Conservation (phyloP, 345 rosid genomes). For the Triadica sebifera region DNA sequence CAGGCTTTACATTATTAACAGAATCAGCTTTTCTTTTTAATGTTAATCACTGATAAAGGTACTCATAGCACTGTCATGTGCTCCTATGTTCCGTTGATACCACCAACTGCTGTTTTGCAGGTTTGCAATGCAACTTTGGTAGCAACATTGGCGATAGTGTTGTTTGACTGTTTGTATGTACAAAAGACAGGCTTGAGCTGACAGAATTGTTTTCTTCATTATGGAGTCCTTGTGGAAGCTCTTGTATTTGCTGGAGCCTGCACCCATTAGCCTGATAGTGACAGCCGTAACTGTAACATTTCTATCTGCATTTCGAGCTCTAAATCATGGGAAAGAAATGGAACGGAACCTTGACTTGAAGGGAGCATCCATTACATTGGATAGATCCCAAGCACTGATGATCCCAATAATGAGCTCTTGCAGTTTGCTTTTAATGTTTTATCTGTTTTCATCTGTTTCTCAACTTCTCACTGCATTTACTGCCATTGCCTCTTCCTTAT, state of each 20-base stretch:
- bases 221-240: slow-evolving; percentile 92
- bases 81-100: slow-evolving; percentile 8
- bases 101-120: slow-evolving; percentile 26
- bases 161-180: slow-evolving; percentile 5
- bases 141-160: slow-evolving; percentile 4
- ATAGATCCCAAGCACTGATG: slow-evolving; percentile 88
- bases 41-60: too few relatives aligned
- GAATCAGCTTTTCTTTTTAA: too few relatives aligned
- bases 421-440: slow-evolving; percentile 95
- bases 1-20: too few relatives aligned
- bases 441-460: slow-evolving; percentile 86
- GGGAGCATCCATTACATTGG: slow-evolving; percentile 80
- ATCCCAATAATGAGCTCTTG: slow-evolving; percentile 97
- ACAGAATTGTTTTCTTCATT: slow-evolving; percentile 17
- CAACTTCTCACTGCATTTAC: slow-evolving; percentile 87
- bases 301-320: slow-evolving; percentile 90
- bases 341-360: slow-evolving; percentile 83
- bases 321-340: slow-evolving; percentile 93
- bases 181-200: slow-evolving; percentile 16
- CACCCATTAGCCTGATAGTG: slow-evolving; percentile 71
- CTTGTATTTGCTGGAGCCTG: slow-evolving; percentile 79
- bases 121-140: slow-evolving; percentile 40
- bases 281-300: slow-evolving; percentile 90
- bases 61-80: not conserved
- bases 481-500: slow-evolving; percentile 82